A percentile compares a stretch with the other conserved stretches of the same genome.
These are phyloP conservation scores for Entomortierella chlamydospora DNA, from an alignment of 192 early-diverging fungal genomes.

Conservation along the genomic window DNA sequence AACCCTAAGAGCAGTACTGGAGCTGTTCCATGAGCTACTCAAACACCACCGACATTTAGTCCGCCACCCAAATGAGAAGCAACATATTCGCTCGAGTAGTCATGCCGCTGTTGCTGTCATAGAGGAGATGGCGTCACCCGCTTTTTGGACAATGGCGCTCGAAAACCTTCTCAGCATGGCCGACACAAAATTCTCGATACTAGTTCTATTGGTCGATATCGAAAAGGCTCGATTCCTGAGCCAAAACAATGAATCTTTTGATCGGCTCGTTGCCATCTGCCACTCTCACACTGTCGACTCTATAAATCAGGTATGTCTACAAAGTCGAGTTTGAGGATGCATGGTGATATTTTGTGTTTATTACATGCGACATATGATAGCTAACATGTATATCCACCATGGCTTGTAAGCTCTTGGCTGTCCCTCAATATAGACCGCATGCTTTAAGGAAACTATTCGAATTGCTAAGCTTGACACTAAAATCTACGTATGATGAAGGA, in stretches of 20 bases:
- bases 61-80: neutral
- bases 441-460: slow-evolving; percentile 23
- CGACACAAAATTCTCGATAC: slow-evolving; percentile 2
- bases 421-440: neutral
- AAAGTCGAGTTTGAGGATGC: too few relatives aligned
- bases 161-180: neutral
- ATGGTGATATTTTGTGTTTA: too few relatives aligned
- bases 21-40: slow-evolving; percentile 22
- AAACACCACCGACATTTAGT: slow-evolving; percentile 39
- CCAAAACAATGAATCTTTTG: neutral
- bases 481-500: neutral
- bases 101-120: slow-evolving; percentile 4
- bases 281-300: slow-evolving; percentile 4
- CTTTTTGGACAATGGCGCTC: slow-evolving; percentile 9
- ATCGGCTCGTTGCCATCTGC: neutral
- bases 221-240: slow-evolving; percentile 7
- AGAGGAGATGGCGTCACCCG: neutral
- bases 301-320: slow-evolving; percentile 6
- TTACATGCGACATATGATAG: too few relatives aligned
- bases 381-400: neutral
- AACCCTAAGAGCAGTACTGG: slow-evolving; percentile 13
- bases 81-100: neutral
- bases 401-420: slow-evolving; percentile 3
- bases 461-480: slow-evolving; percentile 11
- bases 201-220: slow-evolving; percentile 37